phyloP scores from a whole-genome alignment of 495 filamentous ascomycete species.

The Cetradonia linearis region DNA sequence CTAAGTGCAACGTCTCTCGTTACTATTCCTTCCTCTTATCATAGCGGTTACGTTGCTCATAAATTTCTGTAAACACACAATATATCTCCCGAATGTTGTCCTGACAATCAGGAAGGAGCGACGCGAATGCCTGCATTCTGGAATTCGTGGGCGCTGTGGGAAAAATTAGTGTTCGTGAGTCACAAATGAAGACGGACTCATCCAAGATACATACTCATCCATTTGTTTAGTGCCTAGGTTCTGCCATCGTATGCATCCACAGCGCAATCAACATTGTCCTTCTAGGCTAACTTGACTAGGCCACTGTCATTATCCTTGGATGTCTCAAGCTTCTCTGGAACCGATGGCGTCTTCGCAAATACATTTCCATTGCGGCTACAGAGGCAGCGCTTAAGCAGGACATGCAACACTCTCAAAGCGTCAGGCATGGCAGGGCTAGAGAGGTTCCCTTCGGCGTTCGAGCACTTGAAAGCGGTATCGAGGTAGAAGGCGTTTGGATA shows the following conservation, averaged over 20 bases:
- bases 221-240: slow-evolving; percentile 33
- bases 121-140: slow-evolving; percentile 50
- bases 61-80: neutral
- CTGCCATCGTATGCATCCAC: slow-evolving; percentile 36
- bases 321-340: slow-evolving; percentile 44
- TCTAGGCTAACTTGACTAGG: slow-evolving; percentile 35
- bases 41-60: neutral
- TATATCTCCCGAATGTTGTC: neutral
- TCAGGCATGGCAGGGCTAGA: slow-evolving; percentile 34
- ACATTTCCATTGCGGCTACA: slow-evolving; percentile 54
- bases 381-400: slow-evolving; percentile 45
- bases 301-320: slow-evolving; percentile 38
- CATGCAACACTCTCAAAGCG: slow-evolving; percentile 31
- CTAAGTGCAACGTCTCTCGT: neutral
- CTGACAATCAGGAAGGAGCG: neutral
- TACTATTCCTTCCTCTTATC: neutral
- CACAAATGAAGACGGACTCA: slow-evolving; percentile 1
- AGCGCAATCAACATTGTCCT: neutral
- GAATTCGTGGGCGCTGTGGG: slow-evolving; percentile 69
- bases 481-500: slow-evolving; percentile 84
- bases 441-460: slow-evolving; percentile 83
- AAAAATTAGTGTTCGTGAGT: slow-evolving; percentile 83
- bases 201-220: slow-evolving; percentile 18
- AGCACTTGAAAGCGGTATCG: slow-evolving; percentile 75
- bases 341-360: slow-evolving; percentile 53